Base-by-base conservation (phyloP, 139 green algal species). In the Tetraselmis chui region DNA sequence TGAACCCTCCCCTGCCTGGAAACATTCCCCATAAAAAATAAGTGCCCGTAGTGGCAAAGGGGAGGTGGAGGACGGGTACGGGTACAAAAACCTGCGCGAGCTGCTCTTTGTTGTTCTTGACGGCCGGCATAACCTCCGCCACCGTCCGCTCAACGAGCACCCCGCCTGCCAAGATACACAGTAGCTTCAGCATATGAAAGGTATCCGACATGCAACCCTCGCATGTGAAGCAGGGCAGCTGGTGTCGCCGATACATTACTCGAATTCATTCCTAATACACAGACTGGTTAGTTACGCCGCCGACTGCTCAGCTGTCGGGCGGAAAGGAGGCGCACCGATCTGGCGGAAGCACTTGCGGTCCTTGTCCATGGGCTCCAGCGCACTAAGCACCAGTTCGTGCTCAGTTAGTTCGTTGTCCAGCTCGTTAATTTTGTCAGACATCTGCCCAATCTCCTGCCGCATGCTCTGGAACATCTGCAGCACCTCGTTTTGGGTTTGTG, bases 121-220 rank as follows among this genome's bases (percentile, higher is more conserved):
- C 91, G 2, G 93, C 94, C 1, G 97, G 96, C 31, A 97, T 59
- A 24, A 97, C 93, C 83, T 98, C 93, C 5, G 82, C 92, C 26
- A 99, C 95, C 1, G 91, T 98, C 23, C 95, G 91, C 84, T 99
- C 96, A 30, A 99, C 96, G 29, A 99, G 87, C 31, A 99, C 95
- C 18, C 96, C 94, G 0, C 94, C 95, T 0, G 92, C 82, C 45
- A 18, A 67, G 11, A 5, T 25, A 25, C 45, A 67, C 45, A 67
- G 45, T 18, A n/a, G n/a, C n/a, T n/a, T n/a, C n/a, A n/a, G n/a
- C n/a, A n/a, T n/a, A n/a, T n/a, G n/a, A n/a, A n/a, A n/a, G n/a
- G n/a, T n/a, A n/a, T n/a, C n/a, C n/a, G n/a, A n/a, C n/a, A n/a
- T n/a, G n/a, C n/a, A n/a, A n/a, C n/a, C n/a, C n/a, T n/a, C n/a